Percentiles rank a stretch among this genome's conserved stretches.
Conservation (phyloP, 345 rosid species). For the Euclidium syriacum region DNA sequence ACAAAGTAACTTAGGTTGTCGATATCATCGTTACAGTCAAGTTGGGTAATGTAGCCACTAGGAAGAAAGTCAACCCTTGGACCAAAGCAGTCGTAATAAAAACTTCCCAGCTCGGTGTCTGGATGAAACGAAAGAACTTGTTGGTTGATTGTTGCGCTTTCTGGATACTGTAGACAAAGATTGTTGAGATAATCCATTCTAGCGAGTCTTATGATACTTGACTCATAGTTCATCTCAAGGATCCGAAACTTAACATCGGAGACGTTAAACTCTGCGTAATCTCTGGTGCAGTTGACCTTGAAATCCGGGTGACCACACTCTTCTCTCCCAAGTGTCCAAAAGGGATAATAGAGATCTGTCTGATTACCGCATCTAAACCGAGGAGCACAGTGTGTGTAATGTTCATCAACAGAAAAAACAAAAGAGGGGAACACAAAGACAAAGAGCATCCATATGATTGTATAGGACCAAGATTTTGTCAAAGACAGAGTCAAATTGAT, state of each 20-base stretch:
- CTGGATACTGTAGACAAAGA: constrained; percentile 9
- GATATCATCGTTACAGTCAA: background rate
- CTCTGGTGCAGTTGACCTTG: background rate
- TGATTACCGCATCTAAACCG: background rate
- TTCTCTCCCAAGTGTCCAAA: constrained; percentile 15
- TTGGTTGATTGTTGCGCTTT: constrained; percentile 15
- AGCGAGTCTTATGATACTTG: background rate
- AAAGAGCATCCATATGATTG: background rate
- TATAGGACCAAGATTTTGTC: background rate
- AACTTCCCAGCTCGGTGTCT: background rate
- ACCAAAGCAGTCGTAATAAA: constrained; percentile 23
- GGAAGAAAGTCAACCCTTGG: background rate
- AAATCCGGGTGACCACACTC: constrained; percentile 31
- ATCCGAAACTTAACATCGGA: constrained; percentile 16
- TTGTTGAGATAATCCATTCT: constrained; percentile 25
- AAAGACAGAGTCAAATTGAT: background rate
- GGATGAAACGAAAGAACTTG: background rate
- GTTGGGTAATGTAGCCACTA: background rate
- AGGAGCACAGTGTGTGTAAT: background rate
- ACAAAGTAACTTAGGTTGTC: background rate
- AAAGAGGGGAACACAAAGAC: background rate
- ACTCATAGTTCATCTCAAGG: background rate
- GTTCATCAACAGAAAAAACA: background rate
- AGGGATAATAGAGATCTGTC: constrained; percentile 8
- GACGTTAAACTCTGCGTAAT: constrained; percentile 9